Percentiles rank a stretch among this genome's conserved stretches.
Evolutionary conservation across 352 stramenopile species (phyloP).

Genomic region (Phytophthora sojae): DNA sequence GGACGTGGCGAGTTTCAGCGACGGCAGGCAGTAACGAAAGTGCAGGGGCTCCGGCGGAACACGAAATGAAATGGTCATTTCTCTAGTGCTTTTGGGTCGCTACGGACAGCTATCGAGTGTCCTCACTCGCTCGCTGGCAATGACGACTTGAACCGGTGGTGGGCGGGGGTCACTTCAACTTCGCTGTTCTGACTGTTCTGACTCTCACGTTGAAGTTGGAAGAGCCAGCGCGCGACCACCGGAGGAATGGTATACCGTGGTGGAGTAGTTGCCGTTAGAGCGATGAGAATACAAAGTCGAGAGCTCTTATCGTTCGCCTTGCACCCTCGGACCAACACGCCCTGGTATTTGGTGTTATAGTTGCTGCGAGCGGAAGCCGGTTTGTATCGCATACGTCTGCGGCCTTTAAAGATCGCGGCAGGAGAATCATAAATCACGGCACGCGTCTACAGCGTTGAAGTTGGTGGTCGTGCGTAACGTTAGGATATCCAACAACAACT

Average conservation of each 20-base stretch:
- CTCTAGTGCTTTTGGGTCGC: neutral
- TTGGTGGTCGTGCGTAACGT: conserved; percentile 16
- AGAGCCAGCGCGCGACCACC: conserved; percentile 11
- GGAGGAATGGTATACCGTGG: neutral
- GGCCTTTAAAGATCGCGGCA: conserved; percentile 23
- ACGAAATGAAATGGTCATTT: conserved; percentile 17
- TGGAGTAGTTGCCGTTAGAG: neutral
- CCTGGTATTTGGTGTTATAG: no score
- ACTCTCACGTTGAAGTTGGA: conserved; percentile 24
- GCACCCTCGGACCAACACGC: no score
- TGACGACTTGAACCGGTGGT: neutral
- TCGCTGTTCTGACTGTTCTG: conserved; percentile 7
- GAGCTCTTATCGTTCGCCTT: no score
- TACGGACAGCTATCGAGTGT: conserved; percentile 4
- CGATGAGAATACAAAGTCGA: neutral
- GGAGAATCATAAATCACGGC: conserved; percentile 23
- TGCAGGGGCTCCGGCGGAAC: conserved; percentile 16
- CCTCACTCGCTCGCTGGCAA: neutral
- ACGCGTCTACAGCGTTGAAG: conserved; percentile 27
- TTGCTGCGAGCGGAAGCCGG: no score
- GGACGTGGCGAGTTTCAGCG: conserved; percentile 36
- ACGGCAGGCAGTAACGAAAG: conserved; percentile 32
- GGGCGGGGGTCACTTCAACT: neutral
- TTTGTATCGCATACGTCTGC: neutral
- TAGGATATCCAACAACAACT: neutral